phyloP scores from a whole-genome alignment of 225 moss, liverwort and hornwort species.

The Thuidium tamariscinum region DNA sequence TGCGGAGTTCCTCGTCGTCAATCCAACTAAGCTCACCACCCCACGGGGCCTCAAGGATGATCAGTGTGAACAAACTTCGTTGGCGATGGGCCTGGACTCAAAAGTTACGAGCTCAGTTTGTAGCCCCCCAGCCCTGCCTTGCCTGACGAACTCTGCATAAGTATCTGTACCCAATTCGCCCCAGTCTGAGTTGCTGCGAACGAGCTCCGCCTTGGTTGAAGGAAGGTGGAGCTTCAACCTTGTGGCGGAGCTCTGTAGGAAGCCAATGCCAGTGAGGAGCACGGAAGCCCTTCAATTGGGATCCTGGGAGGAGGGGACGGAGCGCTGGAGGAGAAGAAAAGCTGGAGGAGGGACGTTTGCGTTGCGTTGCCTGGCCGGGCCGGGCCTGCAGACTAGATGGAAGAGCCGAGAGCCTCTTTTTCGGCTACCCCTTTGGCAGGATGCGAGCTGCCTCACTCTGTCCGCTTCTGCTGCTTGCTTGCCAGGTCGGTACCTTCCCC shows the following conservation, averaged over 20 bases:
- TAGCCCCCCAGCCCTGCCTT: not conserved
- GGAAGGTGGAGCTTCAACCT: not conserved
- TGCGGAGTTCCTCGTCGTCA: not conserved
- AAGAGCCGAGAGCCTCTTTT: not conserved
- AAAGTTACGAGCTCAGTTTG: not conserved
- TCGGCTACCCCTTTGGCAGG: not conserved
- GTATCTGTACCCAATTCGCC: not conserved
- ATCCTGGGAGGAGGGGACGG: not conserved
- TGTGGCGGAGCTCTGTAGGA: not conserved
- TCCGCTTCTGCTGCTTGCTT: not conserved
- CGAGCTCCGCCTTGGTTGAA: not conserved
- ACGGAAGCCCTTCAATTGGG: not conserved
- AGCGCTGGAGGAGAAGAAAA: no score
- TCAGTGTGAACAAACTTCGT: not conserved
- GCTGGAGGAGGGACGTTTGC: not conserved
- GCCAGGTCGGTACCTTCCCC: not conserved
- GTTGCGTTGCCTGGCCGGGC: not conserved
- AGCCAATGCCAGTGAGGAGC: not conserved
- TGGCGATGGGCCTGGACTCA: not conserved
- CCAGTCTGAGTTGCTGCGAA: no score
- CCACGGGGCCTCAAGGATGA: not conserved
- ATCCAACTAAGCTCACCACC: not conserved
- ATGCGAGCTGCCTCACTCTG: not conserved
- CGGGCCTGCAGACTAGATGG: not conserved
- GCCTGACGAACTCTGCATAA: no score